phyloP scores from a whole-genome alignment of 2,329 filamentous ascomycete genomes.

The Fusarium sp. region DNA sequence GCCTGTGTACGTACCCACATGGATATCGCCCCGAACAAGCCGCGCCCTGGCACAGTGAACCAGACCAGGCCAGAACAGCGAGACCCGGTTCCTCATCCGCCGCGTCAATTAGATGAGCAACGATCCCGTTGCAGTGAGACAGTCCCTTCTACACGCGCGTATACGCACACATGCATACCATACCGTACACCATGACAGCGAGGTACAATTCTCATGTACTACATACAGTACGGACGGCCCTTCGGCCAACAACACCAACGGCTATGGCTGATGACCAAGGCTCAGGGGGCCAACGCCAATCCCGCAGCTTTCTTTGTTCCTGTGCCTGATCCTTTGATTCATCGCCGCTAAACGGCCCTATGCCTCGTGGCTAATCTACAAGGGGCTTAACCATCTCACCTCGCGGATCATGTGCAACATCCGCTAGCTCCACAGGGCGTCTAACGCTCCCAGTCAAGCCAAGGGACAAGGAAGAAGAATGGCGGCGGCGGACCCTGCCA shows the following conservation, averaged over 20 bases:
- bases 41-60: conserved; percentile 15
- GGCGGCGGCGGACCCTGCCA: conserved; percentile 29
- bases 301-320: conserved; percentile 21
- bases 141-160: conserved; percentile 23
- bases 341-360: conserved; percentile 32
- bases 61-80: conserved; percentile 6
- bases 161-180: conserved; percentile 10
- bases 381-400: conserved; percentile 40
- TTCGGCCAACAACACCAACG: conserved; percentile 1
- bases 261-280: conserved; percentile 15
- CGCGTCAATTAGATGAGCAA: conserved; percentile 25
- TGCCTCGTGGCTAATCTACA: conserved; percentile 42
- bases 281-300: conserved; percentile 14
- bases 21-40: conserved; percentile 17
- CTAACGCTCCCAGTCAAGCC: conserved; percentile 43
- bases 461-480: conserved; percentile 34
- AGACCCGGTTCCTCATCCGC: conserved; percentile 19
- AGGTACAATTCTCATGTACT: neutral
- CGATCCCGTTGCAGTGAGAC: neutral
- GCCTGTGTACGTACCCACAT: conserved; percentile 35
- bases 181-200: conserved; percentile 7
- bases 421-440: conserved; percentile 47
- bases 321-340: conserved; percentile 34
- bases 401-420: conserved; percentile 50
- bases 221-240: neutral